Evolutionary conservation across 768 basidiomycete species (phyloP).

Genomic region (Amanita molliuscula): DNA sequence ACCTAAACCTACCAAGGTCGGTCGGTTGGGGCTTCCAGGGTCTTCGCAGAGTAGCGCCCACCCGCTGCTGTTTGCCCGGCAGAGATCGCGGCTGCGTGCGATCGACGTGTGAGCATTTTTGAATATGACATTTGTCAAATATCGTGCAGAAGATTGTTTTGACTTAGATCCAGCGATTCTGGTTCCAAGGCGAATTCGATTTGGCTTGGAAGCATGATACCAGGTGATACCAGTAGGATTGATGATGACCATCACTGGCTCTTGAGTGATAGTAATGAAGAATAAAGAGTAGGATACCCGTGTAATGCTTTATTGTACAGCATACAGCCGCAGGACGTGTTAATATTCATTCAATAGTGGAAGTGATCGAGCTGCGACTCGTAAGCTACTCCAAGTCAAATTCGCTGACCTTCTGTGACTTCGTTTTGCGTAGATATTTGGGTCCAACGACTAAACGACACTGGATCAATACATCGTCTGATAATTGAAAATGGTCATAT

Average conservation of each 20-base stretch:
- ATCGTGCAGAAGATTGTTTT: background rate
- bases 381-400: too few relatives aligned
- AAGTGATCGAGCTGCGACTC: too few relatives aligned
- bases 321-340: too few relatives aligned
- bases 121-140: background rate
- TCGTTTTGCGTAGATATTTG: too few relatives aligned
- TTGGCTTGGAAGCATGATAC: constrained; percentile 2
- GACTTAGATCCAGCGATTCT: background rate
- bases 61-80: background rate
- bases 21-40: background rate
- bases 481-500: too few relatives aligned
- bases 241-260: constrained; percentile 13
- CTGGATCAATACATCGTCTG: too few relatives aligned
- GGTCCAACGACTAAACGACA: too few relatives aligned
- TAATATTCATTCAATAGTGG: too few relatives aligned
- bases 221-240: background rate
- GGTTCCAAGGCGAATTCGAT: background rate
- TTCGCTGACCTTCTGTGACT: too few relatives aligned
- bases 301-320: background rate
- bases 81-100: background rate
- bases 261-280: constrained; percentile 15
- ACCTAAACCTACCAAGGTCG: constrained; percentile 5
- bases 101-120: background rate
- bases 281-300: background rate
- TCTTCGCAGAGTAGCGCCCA: background rate